A percentile compares a stretch with the other conserved stretches of the same genome.
Evolutionary conservation across 345 rosid genomes (phyloP).

Genomic region (Aquilaria sinensis): DNA sequence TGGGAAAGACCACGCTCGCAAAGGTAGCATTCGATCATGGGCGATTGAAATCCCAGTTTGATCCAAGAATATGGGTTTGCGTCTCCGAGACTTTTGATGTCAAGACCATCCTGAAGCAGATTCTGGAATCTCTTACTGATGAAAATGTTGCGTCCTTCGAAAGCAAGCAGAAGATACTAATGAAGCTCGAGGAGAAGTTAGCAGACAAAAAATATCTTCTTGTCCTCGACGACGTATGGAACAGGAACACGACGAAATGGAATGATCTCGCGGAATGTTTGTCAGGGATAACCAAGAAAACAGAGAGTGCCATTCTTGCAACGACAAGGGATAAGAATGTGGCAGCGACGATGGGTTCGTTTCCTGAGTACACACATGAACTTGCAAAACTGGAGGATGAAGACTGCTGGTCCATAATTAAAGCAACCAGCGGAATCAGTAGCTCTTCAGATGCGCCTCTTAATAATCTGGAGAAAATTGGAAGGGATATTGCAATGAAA

Average conservation of each 20-base stretch:
- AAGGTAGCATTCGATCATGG: neutral
- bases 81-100: conserved; percentile 9
- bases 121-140: conserved; percentile 7
- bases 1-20: conserved; percentile 24
- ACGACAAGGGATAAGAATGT: conserved; percentile 12
- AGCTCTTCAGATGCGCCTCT: too few relatives aligned
- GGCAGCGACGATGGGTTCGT: conserved; percentile 3
- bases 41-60: neutral
- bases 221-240: conserved; percentile 19
- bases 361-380: neutral
- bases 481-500: neutral
- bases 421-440: neutral
- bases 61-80: conserved; percentile 10
- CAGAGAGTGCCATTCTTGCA: conserved; percentile 9
- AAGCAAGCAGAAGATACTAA: neutral
- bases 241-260: conserved; percentile 2
- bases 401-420: conserved; percentile 15
- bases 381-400: neutral
- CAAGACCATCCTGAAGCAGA: neutral
- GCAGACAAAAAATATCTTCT: conserved; percentile 9
- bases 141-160: neutral
- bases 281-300: neutral
- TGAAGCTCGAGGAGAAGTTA: neutral
- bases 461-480: neutral
- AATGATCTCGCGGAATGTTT: conserved; percentile 4